Percentiles rank a stretch among this genome's conserved stretches.
phyloP scores from a whole-genome alignment of 148 eudicot genomes.

The Heliamphora exappendiculata region DNA sequence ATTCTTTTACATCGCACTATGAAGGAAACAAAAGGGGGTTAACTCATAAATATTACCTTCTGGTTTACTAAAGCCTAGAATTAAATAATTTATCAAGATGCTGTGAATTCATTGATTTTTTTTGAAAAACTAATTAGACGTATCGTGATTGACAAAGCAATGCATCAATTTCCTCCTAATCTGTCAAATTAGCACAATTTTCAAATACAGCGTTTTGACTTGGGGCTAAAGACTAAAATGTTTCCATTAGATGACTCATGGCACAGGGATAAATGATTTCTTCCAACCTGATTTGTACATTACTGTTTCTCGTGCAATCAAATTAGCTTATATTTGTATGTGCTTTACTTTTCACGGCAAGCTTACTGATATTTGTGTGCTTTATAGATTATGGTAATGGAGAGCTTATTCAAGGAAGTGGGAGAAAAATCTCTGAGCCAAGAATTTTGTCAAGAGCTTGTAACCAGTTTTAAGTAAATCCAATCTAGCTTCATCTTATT shows the following conservation, averaged over 20 bases:
- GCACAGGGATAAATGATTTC: neutral
- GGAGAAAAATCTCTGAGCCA: constrained; percentile 39
- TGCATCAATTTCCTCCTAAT: neutral
- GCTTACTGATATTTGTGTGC: neutral
- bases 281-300: neutral
- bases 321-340: neutral
- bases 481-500: neutral
- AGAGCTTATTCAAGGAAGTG: constrained; percentile 47
- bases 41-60: neutral
- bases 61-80: neutral
- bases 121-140: neutral
- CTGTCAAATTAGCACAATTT: neutral
- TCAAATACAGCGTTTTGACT: neutral
- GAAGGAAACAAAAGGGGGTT: neutral
- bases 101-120: neutral
- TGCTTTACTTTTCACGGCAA: neutral
- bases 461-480: constrained; percentile 59
- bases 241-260: neutral
- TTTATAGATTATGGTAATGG: constrained; percentile 60
- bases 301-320: neutral
- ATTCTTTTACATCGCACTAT: neutral
- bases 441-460: constrained; percentile 72
- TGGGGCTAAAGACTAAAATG: neutral
- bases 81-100: neutral
- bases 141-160: neutral